Evolutionary conservation across 805 yeast genomes (phyloP), one percentile per base, ranked within the genome.

Genomic region (Candida lessepsii): DNA sequence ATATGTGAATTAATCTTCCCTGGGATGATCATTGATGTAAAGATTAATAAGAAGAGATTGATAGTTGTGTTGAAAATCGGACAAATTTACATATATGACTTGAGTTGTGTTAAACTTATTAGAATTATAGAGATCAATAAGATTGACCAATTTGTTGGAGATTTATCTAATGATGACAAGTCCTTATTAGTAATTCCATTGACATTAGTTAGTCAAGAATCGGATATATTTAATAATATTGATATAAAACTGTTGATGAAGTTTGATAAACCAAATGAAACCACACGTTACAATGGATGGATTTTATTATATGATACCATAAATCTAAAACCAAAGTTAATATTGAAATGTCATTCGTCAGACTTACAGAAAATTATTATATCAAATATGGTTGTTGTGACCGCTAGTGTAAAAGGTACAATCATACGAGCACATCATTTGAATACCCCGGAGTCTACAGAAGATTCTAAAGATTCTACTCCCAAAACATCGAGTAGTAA

Each of bases 1-100:
- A 88, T 91, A 14, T 91, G 98, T 62, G 98, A 91, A 56, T 67
- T 91, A 50, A 78, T 91, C 0, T 93, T 89, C 60, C 91, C 96
- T 1, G 78, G 87, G 3, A 67, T 80, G 6, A 81, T 91, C 2
- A 65, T 83, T 19, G 78, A 78, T 37, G 83, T 91, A 24, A 79
- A 78, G 50, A 73, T 91, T 64, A 93, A 91, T 61, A 73, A 97
- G 30, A 83, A 85, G 51, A 67, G 97, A 32, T 71, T 91, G 48
- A 73, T 87, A 23, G 93, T 90, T 13, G 78, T 86, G 5, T 67
- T 91, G 39, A 65, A 67, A 43, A 71, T 78, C 36, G 91, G 87
- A 45, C 95, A 90, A 60, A 78, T 93, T 8, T 86, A 81, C 57
- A 78, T 91, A 34, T 93, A 91, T 65, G 97, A 91, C 60, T 83